These are phyloP conservation scores for Podila clonocystis DNA, from an alignment of 192 early-diverging fungal genomes.

Conservation along the genomic window DNA sequence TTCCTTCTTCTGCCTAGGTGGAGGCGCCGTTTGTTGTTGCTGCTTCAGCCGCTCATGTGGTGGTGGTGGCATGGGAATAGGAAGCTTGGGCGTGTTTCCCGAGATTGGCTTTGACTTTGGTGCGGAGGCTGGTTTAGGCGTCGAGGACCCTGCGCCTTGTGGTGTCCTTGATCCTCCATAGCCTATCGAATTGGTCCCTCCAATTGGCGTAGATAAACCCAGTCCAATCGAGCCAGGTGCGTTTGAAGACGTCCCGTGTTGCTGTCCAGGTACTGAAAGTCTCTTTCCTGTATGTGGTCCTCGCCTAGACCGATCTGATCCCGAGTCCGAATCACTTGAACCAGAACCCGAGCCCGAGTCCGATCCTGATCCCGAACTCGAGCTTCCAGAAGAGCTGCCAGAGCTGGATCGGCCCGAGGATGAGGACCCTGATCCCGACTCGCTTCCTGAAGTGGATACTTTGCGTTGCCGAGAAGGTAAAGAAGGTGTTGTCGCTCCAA, in stretches of 20 bases:
- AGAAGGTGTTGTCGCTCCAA: not conserved
- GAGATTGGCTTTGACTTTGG: not conserved
- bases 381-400: conserved; percentile 18
- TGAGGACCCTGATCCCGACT: conserved; percentile 38
- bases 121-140: conserved; percentile 6
- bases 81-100: conserved; percentile 35
- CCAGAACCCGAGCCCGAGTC: conserved; percentile 37
- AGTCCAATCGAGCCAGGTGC: conserved; percentile 26
- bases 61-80: conserved; percentile 16
- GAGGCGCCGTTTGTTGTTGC: conserved; percentile 8
- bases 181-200: conserved; percentile 11
- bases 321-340: conserved; percentile 25
- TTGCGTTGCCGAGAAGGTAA: conserved; percentile 1
- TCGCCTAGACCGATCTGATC: not conserved
- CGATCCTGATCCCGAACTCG: conserved; percentile 40
- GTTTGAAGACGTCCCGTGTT: not conserved
- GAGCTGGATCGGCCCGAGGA: conserved; percentile 20
- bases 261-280: not conserved
- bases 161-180: conserved; percentile 6
- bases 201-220: conserved; percentile 29
- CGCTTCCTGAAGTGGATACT: conserved; percentile 40
- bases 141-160: conserved; percentile 1
- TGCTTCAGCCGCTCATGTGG: conserved; percentile 28
- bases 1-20: conserved; percentile 4
- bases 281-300: not conserved